These are phyloP conservation scores for Gonium pectorale DNA, from an alignment of 139 green algal genomes.

Conservation along the genomic window DNA sequence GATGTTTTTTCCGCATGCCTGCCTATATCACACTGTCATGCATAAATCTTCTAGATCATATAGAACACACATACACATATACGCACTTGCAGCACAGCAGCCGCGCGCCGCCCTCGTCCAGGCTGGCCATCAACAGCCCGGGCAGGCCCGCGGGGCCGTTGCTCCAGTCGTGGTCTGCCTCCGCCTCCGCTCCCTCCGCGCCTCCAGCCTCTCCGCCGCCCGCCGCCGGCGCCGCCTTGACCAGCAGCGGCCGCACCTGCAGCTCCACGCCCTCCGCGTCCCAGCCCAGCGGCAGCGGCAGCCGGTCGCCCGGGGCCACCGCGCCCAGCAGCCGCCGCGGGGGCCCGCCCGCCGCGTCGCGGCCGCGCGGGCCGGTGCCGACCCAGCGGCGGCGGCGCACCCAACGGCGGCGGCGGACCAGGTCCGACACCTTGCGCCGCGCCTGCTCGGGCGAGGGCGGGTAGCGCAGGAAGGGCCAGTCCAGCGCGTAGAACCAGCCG, in stretches of 20 bases:
- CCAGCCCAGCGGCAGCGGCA: slow-evolving; percentile 82
- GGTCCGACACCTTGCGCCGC: slow-evolving; percentile 45
- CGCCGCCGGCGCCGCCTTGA: neutral
- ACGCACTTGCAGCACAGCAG: slow-evolving; percentile 59
- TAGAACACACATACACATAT: neutral
- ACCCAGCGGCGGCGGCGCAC: slow-evolving; percentile 53
- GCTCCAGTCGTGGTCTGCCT: slow-evolving; percentile 72
- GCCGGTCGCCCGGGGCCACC: slow-evolving; percentile 62
- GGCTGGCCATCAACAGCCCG: slow-evolving; percentile 58
- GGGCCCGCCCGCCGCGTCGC: neutral
- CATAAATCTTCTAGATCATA: too few relatives aligned
- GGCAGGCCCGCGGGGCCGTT: neutral
- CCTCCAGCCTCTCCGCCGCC: neutral
- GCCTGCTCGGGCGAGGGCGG: slow-evolving; percentile 15
- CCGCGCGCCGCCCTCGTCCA: slow-evolving; percentile 76
- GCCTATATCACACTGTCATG: too few relatives aligned
- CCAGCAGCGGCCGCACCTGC: slow-evolving; percentile 61
- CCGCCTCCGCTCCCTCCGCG: neutral
- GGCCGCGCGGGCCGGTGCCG: neutral
- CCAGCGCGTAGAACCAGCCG: slow-evolving; percentile 67
- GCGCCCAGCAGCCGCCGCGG: slow-evolving; percentile 63
- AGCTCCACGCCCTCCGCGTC: slow-evolving; percentile 69
- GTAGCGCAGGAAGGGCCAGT: slow-evolving; percentile 45
- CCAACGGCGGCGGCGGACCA: slow-evolving; percentile 70
- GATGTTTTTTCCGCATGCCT: too few relatives aligned